These are phyloP conservation scores for Maudiozyma bulderi DNA, from an alignment of 805 yeast species.

Conservation along the genomic window DNA sequence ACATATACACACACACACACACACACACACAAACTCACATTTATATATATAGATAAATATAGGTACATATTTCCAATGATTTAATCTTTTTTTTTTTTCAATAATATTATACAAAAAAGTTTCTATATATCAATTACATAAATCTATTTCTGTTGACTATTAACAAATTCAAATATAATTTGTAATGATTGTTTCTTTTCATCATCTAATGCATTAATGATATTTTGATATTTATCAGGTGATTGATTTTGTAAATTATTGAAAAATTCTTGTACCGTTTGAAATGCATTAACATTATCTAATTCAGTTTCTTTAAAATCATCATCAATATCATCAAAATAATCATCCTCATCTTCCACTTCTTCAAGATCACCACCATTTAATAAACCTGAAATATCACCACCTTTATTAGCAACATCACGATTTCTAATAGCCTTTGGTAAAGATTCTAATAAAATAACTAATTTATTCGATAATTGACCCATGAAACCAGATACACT, in stretches of 20 bases:
- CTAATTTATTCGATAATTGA: constrained; percentile 44
- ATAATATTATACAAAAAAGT: neutral
- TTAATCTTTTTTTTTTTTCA: neutral
- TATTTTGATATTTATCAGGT: constrained; percentile 35
- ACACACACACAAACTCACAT: neutral
- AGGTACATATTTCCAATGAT: neutral
- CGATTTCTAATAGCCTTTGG: constrained; percentile 66
- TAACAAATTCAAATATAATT: constrained; percentile 27
- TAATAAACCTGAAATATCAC: constrained; percentile 21
- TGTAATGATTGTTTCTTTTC: constrained; percentile 25
- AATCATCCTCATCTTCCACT: constrained; percentile 39
- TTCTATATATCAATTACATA: neutral
- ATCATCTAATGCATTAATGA: constrained; percentile 22
- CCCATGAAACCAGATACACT: constrained; percentile 31
- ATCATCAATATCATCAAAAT: constrained; percentile 55
- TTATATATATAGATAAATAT: neutral
- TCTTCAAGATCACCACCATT: constrained; percentile 10
- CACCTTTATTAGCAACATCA: constrained; percentile 50
- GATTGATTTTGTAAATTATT: constrained; percentile 38
- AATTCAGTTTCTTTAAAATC: constrained; percentile 71
- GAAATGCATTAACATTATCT: constrained; percentile 63
- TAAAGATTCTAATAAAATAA: constrained; percentile 43
- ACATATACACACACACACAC: constrained; percentile 1
- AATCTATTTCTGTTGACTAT: neutral
- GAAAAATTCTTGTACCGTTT: constrained; percentile 51